Conservation (phyloP, 352 stramenopile species). For the Globisporangium viniferum region DNA sequence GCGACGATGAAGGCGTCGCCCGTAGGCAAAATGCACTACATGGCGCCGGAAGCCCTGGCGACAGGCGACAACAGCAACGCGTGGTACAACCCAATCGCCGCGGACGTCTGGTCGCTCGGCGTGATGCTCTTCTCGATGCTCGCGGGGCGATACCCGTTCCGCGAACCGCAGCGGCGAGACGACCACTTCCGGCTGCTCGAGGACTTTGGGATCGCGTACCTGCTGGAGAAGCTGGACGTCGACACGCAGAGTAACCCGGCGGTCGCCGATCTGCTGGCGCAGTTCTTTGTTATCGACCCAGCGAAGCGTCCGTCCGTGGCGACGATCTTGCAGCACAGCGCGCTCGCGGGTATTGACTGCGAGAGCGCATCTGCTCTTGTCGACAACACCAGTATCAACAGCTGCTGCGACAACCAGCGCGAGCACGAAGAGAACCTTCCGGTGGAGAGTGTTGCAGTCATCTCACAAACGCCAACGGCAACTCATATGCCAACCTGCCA, state of each 20-base stretch:
- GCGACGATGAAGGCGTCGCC: conserved; percentile 27
- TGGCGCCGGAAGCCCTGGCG: conserved; percentile 64
- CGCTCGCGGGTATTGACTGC: conserved; percentile 15
- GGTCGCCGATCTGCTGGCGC: conserved; percentile 48
- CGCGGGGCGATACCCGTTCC: conserved; percentile 61
- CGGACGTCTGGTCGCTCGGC: conserved; percentile 79
- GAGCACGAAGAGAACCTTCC: background rate
- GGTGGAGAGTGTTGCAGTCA: background rate
- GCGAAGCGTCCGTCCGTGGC: conserved; percentile 34
- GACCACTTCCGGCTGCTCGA: conserved; percentile 54
- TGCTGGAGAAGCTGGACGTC: conserved; percentile 69
- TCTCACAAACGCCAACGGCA: background rate
- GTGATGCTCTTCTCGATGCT: conserved; percentile 81
- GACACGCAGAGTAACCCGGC: conserved; percentile 34
- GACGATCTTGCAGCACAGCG: conserved; percentile 39
- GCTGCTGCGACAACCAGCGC: background rate
- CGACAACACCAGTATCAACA: background rate
- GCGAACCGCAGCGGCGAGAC: conserved; percentile 47
- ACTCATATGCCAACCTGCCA: background rate
- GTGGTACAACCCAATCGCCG: conserved; percentile 56
- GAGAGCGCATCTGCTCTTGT: background rate
- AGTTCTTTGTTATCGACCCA: conserved; percentile 56
- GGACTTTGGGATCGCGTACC: conserved; percentile 55
- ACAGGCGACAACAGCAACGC: conserved; percentile 14
- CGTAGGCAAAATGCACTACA: conserved; percentile 80